Evolutionary conservation across 1,284 basidiomycete species (phyloP), one percentile per base, ranked within the genome.

Genomic region (Pterulicium gracile): DNA sequence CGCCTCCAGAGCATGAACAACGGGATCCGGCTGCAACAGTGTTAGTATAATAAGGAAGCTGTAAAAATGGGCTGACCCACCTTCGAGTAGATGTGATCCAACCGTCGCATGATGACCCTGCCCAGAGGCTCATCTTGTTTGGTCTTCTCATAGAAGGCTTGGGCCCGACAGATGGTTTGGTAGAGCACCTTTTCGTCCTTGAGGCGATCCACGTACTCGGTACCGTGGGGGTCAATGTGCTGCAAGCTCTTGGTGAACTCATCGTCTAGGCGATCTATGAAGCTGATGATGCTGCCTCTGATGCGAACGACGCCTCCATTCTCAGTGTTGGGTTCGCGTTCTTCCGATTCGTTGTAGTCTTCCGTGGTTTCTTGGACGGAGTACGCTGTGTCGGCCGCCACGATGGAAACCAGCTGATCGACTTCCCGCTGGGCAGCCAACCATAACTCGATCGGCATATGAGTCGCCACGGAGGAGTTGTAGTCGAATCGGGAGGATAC

Each of bases 11-110:
- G 91, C 93, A 59, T 86, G 81, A 46, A 96, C 86, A 42, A 98
- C 94, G 41, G 88, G 75, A 58, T 97, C 92, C 49, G 93, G 94
- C 90, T 96, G 58, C 43, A 44, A 40, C 45, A 4, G 47, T 49
- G 41, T 43, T 32, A 19, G n/a, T 46, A 20, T 39, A 24, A 49
- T 10, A 39, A 47, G 48, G 43, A 10, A 35, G 21, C 44, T 4
- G 44, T 17, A 44, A 27, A 45, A n/a, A 32, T 32, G n/a, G 27
- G 27, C 27, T 3, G 19, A 52, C 67, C 49, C 49, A 92, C 91
- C 80, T 98, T 98, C 46, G 90, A 93, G 66, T 99, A 98, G 50
- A 98, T 91, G 65, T 98, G 96, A 62, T 99, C 96, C 49, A 99
- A 68, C 45, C 96, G 81, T 55, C 96, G 81, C 83, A 98, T 94